Conservation (phyloP, 352 stramenopile species). For the Pythium utonaiense region DNA sequence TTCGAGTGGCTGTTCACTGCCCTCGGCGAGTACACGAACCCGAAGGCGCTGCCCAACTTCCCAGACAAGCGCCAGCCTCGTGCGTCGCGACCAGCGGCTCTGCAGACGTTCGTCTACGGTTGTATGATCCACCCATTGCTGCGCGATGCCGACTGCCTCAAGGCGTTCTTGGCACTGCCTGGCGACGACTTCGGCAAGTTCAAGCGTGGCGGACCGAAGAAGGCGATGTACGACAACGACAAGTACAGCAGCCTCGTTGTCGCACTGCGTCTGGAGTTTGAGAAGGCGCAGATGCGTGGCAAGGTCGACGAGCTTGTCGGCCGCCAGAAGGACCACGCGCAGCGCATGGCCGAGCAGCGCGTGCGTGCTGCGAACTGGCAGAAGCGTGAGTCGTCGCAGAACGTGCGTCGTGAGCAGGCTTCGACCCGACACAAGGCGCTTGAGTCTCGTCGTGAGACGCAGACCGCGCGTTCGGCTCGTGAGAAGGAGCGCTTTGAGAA, state of each 20-base stretch:
- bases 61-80: conserved; percentile 61
- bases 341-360: conserved; percentile 61
- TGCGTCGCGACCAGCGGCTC: conserved; percentile 37
- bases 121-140: conserved; percentile 80
- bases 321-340: conserved; percentile 69
- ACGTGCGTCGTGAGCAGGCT: conserved; percentile 72
- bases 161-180: conserved; percentile 78
- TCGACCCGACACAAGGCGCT: conserved; percentile 74
- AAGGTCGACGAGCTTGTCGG: conserved; percentile 68
- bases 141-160: conserved; percentile 74
- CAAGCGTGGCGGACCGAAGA: conserved; percentile 54
- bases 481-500: conserved; percentile 81
- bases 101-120: conserved; percentile 80
- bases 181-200: conserved; percentile 70
- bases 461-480: conserved; percentile 76
- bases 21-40: conserved; percentile 73
- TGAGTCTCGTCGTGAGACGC: conserved; percentile 70
- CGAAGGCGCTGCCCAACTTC: conserved; percentile 78
- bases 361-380: conserved; percentile 59
- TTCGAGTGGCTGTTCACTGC: conserved; percentile 82
- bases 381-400: conserved; percentile 66
- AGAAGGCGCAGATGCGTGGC: conserved; percentile 80
- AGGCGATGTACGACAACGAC: conserved; percentile 73
- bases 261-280: conserved; percentile 73
- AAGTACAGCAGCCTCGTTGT: conserved; percentile 81